Evolutionary conservation across 2,329 filamentous ascomycete species (phyloP).

Genomic region (Xylariaceae sp.): DNA sequence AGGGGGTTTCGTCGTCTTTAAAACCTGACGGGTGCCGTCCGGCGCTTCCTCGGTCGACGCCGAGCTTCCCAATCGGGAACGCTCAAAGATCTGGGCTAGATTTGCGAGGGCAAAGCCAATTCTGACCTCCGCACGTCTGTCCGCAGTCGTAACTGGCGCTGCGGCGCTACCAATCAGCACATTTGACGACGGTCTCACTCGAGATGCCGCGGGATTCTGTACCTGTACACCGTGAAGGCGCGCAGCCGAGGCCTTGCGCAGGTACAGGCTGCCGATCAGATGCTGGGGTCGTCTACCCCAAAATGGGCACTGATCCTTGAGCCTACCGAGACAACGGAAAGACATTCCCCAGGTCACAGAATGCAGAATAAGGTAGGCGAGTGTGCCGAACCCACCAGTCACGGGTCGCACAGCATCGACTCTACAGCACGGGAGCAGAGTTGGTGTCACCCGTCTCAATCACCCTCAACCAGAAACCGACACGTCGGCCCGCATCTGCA

Average conservation of each 20-base stretch:
- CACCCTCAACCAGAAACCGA: no score
- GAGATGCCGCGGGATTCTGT: no score
- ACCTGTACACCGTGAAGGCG: conserved; percentile 10
- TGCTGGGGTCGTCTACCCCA: conserved; percentile 16
- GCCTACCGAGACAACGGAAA: conserved; percentile 21
- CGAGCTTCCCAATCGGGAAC: conserved; percentile 19
- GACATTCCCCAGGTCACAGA: background rate
- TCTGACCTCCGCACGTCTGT: conserved; percentile 3
- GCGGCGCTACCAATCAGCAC: conserved; percentile 7
- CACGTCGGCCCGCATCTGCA: no score
- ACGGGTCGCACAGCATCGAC: conserved; percentile 24
- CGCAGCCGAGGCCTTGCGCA: conserved; percentile 24
- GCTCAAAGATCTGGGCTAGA: background rate
- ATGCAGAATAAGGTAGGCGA: background rate
- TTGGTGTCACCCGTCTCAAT: background rate
- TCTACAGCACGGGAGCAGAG: conserved; percentile 23
- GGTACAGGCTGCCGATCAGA: conserved; percentile 26
- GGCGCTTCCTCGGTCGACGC: conserved; percentile 17
- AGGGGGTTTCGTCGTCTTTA: no score
- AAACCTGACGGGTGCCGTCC: conserved; percentile 7
- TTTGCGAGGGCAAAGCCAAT: background rate
- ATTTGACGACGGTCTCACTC: background rate
- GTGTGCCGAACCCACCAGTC: conserved; percentile 14
- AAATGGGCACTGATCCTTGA: background rate
- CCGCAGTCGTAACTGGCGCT: conserved; percentile 2